Evolutionary conservation across 768 basidiomycete species (phyloP), one percentile per base, ranked within the genome.

Genomic region (Suillus plorans): DNA sequence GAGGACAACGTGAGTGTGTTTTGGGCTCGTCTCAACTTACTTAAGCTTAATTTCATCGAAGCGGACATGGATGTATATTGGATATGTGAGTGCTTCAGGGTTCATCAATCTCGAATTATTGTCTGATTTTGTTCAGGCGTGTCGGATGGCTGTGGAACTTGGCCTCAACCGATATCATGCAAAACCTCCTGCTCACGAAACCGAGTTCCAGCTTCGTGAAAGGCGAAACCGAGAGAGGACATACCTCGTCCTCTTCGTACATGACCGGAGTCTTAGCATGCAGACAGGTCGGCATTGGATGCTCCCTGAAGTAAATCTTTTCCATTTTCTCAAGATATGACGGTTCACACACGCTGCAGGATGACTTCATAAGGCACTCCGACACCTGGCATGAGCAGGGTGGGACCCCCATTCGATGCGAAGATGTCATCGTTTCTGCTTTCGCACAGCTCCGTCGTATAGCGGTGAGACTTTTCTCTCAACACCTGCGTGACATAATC

Each of bases 211-310:
- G 70, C 75, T 82, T 61, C 80, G 87, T 31, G 92, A 94, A 72
- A 88, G 93, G 41, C 87, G 93, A 42, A 94, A 94, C 71, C 83
- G 90, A 67, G 93, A 95, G 77, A 85, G 92, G 65, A 93, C 92
- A 2, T 94, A 92, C 74, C 85, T 95, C 57, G 91, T 95, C 16
- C 77, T 95, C 16, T 95, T 91, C 70, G 88, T 92, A 50, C 93
- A 95, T 70, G 92, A 95, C 75, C 88, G 92, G 62, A 91, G 89
- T 71, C 82, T 94, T 55, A 90, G 89, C 77, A 93, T 90, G 76
- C 92, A 94, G 75, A 94, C 92, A 2, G 93, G 92, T 57, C 82
- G 90, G 50, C 87, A 86, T 65, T 94, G 91, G 91, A 94, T 94
- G 93, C 82, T 95, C 22, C 91, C 90, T 10, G 92, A 94, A 79